Conservation (phyloP, 768 basidiomycete species). For the Saitozyma podzolica region DNA sequence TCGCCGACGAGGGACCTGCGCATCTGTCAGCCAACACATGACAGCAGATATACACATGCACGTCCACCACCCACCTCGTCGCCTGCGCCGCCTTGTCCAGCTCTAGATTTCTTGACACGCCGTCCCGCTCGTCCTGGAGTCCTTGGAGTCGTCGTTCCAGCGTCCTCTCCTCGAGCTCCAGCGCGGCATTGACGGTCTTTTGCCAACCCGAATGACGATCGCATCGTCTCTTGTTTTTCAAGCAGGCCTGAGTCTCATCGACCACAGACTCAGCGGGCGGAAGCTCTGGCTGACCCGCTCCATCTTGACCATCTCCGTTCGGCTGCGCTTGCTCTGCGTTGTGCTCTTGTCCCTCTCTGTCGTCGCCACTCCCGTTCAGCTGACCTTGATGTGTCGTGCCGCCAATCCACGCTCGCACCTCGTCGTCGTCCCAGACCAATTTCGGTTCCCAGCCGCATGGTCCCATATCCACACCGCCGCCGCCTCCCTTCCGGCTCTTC, state of each 20-base stretch:
- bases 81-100: not conserved
- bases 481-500: constrained; percentile 16
- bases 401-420: constrained; percentile 9
- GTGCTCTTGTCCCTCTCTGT: constrained; percentile 6
- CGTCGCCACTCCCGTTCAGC: constrained; percentile 3
- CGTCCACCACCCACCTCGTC: not conserved
- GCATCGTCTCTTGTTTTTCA: constrained; percentile 24
- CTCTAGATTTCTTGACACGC: not conserved
- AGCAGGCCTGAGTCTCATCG: constrained; percentile 9
- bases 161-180: constrained; percentile 26
- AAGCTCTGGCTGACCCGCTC: not conserved
- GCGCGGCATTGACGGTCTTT: constrained; percentile 21
- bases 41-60: no score
- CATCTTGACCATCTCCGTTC: constrained; percentile 5
- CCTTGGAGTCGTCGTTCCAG: constrained; percentile 16
- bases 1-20: no score
- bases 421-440: constrained; percentile 31
- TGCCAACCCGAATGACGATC: constrained; percentile 46
- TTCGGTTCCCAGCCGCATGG: constrained; percentile 37
- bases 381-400: not conserved
- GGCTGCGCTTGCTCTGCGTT: not conserved
- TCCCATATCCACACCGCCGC: constrained; percentile 17
- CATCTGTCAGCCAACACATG: no score
- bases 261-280: no score
- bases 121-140: not conserved